These are phyloP conservation scores for Mortierella sp. DNA, from an alignment of 371 early-diverging fungal species.

Conservation along the genomic window DNA sequence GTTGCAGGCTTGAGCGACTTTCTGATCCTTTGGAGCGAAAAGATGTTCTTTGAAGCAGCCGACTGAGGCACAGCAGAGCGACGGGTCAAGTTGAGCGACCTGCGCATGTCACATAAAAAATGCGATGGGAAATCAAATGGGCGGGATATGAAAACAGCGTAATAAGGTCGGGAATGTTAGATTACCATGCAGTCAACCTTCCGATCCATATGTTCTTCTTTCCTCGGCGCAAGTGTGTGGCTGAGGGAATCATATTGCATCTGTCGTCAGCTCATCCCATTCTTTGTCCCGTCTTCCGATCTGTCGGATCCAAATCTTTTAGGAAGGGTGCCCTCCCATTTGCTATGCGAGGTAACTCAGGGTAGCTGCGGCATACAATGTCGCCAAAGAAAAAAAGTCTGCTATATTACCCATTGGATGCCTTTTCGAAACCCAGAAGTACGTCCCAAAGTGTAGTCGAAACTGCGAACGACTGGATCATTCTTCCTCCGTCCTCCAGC, in stretches of 20 bases:
- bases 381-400: conserved; percentile 2
- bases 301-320: no score
- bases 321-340: no score
- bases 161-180: neutral
- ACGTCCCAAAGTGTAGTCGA: conserved; percentile 50
- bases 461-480: conserved; percentile 39
- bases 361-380: neutral
- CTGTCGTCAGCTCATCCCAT: no score
- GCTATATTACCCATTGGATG: conserved; percentile 39
- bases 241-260: no score
- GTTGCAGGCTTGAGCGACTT: conserved; percentile 40
- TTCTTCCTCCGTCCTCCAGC: conserved; percentile 41
- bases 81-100: conserved; percentile 49
- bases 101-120: neutral
- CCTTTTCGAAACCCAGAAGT: conserved; percentile 41
- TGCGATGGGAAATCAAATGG: no score
- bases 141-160: no score
- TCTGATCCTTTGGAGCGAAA: conserved; percentile 40
- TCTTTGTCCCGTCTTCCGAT: no score
- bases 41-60: conserved; percentile 36
- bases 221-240: no score
- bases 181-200: no score
- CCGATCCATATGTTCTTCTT: no score
- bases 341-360: no score
- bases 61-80: conserved; percentile 37